Evolutionary conservation across 495 filamentous ascomycete genomes (phyloP).

Genomic region (Evansstolkia leycettana): DNA sequence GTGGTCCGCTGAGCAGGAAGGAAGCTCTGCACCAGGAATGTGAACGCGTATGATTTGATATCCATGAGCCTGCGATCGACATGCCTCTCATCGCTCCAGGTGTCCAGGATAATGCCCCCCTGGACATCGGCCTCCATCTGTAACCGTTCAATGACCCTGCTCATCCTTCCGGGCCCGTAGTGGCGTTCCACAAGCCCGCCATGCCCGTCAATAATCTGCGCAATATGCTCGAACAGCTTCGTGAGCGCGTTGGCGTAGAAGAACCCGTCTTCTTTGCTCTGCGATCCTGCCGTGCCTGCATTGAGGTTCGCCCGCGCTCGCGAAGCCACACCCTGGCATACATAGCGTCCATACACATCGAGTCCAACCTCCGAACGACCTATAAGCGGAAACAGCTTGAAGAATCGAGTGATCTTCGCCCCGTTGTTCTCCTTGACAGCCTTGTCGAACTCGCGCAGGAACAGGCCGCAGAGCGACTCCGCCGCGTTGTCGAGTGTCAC

Average conservation of each 20-base stretch:
- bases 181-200: conserved; percentile 82
- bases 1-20: conserved; percentile 52
- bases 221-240: conserved; percentile 92
- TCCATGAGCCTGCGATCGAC: conserved; percentile 82
- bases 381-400: conserved; percentile 94
- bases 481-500: conserved; percentile 79
- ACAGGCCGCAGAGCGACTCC: conserved; percentile 77
- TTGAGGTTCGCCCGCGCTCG: conserved; percentile 73
- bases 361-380: conserved; percentile 79
- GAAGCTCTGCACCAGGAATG: conserved; percentile 92
- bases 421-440: conserved; percentile 77
- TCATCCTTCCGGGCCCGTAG: conserved; percentile 86
- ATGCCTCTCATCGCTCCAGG: conserved; percentile 80
- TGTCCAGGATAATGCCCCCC: conserved; percentile 92
- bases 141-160: conserved; percentile 85
- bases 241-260: conserved; percentile 90
- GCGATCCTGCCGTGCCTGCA: conserved; percentile 40
- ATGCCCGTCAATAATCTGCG: conserved; percentile 87
- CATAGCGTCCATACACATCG: conserved; percentile 89
- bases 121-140: conserved; percentile 94
- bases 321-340: conserved; percentile 82
- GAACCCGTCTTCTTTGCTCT: conserved; percentile 58
- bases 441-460: conserved; percentile 89
- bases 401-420: conserved; percentile 83
- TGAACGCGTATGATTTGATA: conserved; percentile 92